Conservation (phyloP, 768 basidiomycete genomes). For the Floccularia luteovirens region DNA sequence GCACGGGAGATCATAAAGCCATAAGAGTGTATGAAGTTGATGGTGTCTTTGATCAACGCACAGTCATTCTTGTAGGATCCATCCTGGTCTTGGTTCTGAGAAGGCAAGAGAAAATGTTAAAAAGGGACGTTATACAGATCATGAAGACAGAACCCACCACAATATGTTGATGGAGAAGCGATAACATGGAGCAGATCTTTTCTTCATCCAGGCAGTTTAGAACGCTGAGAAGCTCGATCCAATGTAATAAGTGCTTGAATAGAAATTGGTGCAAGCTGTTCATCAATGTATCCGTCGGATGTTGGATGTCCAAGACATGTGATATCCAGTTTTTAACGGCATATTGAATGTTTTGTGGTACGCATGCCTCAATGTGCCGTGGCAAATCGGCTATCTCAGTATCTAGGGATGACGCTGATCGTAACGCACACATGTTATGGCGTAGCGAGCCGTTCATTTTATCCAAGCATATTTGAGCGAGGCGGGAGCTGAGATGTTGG, state of each 20-base stretch:
- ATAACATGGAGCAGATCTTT: no score
- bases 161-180: no score
- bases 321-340: background rate
- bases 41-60: background rate
- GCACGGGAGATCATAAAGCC: background rate
- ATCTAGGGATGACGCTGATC: background rate
- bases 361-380: background rate
- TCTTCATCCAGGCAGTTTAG: background rate
- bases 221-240: conserved; percentile 1
- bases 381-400: background rate
- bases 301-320: background rate
- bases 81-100: no score
- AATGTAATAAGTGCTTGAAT: background rate
- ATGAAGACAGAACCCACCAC: no score
- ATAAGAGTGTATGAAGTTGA: background rate
- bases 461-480: background rate
- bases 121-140: no score
- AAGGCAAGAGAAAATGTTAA: no score
- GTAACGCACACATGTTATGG: background rate
- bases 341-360: background rate
- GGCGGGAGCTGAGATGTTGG: background rate
- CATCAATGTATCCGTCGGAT: background rate
- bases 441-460: background rate
- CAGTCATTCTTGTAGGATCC: no score
- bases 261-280: background rate